Evolutionary conservation across 1,284 basidiomycete genomes (phyloP).

Genomic region (Xerocomus amazonicus): DNA sequence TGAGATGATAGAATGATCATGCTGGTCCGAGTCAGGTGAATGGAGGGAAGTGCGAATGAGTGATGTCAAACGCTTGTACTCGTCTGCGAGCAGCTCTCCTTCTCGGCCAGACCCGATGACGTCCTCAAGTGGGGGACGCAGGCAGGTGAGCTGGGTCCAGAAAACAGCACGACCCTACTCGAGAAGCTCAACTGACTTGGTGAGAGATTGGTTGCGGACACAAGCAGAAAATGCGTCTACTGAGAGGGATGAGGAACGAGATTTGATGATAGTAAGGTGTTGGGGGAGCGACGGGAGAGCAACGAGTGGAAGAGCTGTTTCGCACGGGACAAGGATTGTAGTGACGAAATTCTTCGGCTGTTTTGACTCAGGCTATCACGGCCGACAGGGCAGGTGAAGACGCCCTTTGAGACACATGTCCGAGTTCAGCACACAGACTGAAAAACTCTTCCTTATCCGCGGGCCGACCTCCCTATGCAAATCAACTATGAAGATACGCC

Average conservation of each 20-base stretch:
- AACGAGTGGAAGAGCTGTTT: slow-evolving; percentile 1
- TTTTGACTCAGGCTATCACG: slow-evolving; percentile 1
- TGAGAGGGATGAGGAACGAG: slow-evolving; percentile 1
- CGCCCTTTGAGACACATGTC: not conserved
- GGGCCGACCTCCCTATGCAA: not conserved
- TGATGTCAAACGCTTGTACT: not conserved
- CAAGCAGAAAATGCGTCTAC: not conserved
- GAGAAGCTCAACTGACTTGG: not conserved
- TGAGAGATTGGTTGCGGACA: not conserved
- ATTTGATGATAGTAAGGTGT: not conserved
- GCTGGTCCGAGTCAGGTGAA: not conserved
- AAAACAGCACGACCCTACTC: not conserved
- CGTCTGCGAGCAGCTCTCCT: not conserved
- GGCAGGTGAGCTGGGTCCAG: not conserved
- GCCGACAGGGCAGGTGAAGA: not conserved
- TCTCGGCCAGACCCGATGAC: not conserved
- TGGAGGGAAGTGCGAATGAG: not conserved
- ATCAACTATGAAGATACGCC: not conserved
- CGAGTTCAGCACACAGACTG: not conserved
- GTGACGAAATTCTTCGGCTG: slow-evolving; percentile 1
- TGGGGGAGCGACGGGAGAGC: slow-evolving; percentile 1
- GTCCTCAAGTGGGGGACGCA: not conserved
- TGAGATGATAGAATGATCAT: not conserved
- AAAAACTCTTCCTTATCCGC: not conserved
- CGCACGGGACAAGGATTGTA: slow-evolving; percentile 1